Evolutionary conservation across 2,329 filamentous ascomycete species (phyloP).

Genomic region (Botrytis tulipae): DNA sequence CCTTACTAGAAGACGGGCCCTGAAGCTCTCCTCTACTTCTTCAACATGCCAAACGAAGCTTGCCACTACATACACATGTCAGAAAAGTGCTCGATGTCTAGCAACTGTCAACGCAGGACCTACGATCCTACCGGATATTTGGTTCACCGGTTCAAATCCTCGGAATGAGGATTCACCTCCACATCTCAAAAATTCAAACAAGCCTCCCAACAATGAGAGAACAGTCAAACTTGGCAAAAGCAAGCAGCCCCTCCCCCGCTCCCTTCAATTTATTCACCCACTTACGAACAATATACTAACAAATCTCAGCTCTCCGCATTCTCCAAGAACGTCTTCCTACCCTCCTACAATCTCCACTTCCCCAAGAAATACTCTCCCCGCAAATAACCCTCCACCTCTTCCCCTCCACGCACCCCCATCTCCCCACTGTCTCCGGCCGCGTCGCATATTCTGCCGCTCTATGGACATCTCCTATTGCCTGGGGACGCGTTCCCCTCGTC

Average conservation of each 20-base stretch:
- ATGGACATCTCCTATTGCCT: slow-evolving; percentile 94
- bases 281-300: slow-evolving; percentile 19
- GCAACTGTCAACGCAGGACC: slow-evolving; percentile 32
- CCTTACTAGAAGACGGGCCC: slow-evolving; percentile 20
- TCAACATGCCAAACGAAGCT: slow-evolving; percentile 12
- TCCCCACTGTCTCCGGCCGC: slow-evolving; percentile 87
- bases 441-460: slow-evolving; percentile 90
- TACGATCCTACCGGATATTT: slow-evolving; percentile 41
- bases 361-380: slow-evolving; percentile 74
- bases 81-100: slow-evolving; percentile 26
- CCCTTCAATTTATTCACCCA: neutral
- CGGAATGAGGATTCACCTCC: slow-evolving; percentile 21
- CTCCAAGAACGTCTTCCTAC: slow-evolving; percentile 67
- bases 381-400: slow-evolving; percentile 70
- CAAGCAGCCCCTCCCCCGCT: slow-evolving; percentile 23
- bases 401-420: slow-evolving; percentile 76
- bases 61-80: neutral
- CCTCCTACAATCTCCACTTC: slow-evolving; percentile 63
- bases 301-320: slow-evolving; percentile 55
- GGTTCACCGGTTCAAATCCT: slow-evolving; percentile 45
- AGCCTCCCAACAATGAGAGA: slow-evolving; percentile 50
- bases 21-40: slow-evolving; percentile 21
- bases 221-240: slow-evolving; percentile 53
- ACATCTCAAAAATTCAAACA: neutral
- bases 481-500: slow-evolving; percentile 87